A percentile compares a stretch with the other conserved stretches of the same genome.
phyloP scores from a whole-genome alignment of 2,329 filamentous ascomycete species.

The Hymenoscyphus linearis region DNA sequence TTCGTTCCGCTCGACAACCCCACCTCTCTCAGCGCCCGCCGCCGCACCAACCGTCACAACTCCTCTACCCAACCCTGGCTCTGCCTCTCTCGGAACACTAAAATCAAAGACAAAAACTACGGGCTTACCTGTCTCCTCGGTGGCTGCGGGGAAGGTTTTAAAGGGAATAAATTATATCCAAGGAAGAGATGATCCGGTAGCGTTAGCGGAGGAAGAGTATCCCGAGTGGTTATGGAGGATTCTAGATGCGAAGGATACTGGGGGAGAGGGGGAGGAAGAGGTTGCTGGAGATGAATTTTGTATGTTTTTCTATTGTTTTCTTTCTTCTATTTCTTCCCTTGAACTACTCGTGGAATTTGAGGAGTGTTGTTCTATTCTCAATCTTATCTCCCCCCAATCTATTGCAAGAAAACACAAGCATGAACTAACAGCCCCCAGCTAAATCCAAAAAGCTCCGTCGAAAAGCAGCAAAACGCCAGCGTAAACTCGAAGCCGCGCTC shows the following conservation, averaged over 20 bases:
- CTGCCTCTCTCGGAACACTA: conserved; percentile 32
- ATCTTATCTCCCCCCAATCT: not conserved
- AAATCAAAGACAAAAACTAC: conserved; percentile 14
- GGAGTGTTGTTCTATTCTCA: too few relatives aligned
- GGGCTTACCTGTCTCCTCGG: conserved; percentile 13
- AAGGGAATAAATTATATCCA: conserved; percentile 75
- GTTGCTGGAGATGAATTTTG: conserved; percentile 72
- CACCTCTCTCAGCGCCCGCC: conserved; percentile 14
- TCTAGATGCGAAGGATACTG: conserved; percentile 55
- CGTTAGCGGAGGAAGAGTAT: conserved; percentile 69
- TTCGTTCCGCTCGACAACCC: conserved; percentile 1
- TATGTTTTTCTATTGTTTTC: conserved; percentile 48
- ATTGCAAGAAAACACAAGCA: not conserved
- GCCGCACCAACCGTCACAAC: conserved; percentile 23
- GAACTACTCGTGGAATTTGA: too few relatives aligned
- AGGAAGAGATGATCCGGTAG: conserved; percentile 66
- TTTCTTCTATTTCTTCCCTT: too few relatives aligned
- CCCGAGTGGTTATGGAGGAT: conserved; percentile 76
- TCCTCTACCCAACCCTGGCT: conserved; percentile 25
- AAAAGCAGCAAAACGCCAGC: conserved; percentile 61
- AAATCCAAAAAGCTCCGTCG: conserved; percentile 81
- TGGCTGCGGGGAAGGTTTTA: conserved; percentile 61
- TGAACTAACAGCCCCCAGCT: conserved; percentile 41
- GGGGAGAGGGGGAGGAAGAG: conserved; percentile 43
- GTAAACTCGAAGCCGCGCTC: conserved; percentile 51